A percentile compares a stretch with the other conserved stretches of the same genome.
phyloP scores from a whole-genome alignment of 306 rosid species.

The Sicyos baderoa region DNA sequence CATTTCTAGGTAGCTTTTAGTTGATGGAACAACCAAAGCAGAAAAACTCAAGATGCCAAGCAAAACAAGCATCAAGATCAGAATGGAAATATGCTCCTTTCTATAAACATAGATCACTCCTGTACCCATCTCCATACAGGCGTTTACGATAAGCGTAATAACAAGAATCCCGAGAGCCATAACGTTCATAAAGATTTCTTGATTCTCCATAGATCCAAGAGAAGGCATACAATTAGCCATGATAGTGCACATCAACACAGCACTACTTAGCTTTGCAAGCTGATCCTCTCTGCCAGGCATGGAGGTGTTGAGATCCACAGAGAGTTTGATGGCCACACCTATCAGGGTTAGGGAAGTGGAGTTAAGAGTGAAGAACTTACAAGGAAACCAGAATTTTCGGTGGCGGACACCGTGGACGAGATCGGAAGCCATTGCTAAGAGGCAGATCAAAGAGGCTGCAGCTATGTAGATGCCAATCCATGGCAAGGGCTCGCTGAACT shows the following conservation, averaged over 20 bases:
- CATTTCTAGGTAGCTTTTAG: conserved; percentile 43
- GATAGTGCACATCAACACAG: conserved; percentile 54
- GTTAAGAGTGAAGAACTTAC: conserved; percentile 54
- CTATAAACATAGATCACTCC: conserved; percentile 74
- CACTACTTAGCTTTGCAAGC: conserved; percentile 69
- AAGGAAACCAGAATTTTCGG: conserved; percentile 70
- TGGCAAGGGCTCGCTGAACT: conserved; percentile 74
- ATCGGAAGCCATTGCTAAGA: conserved; percentile 54
- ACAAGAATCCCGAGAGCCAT: conserved; percentile 70
- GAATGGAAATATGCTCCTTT: conserved; percentile 45
- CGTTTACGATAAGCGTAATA: conserved; percentile 58
- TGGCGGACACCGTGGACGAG: conserved; percentile 43
- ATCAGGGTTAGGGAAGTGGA: conserved; percentile 73
- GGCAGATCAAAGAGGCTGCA: conserved; percentile 55
- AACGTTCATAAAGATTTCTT: conserved; percentile 52
- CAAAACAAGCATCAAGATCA: conserved; percentile 64
- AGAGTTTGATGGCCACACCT: conserved; percentile 50
- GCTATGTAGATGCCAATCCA: conserved; percentile 87
- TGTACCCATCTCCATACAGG: conserved; percentile 64
- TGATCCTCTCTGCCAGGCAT: conserved; percentile 76
- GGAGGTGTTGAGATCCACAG: conserved; percentile 70
- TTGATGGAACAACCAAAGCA: conserved; percentile 47
- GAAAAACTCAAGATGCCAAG: conserved; percentile 43
- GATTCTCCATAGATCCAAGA: conserved; percentile 58
- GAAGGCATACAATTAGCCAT: conserved; percentile 82